Evolutionary conservation across 352 stramenopile genomes (phyloP).

Genomic region (Globisporangium barbulae): DNA sequence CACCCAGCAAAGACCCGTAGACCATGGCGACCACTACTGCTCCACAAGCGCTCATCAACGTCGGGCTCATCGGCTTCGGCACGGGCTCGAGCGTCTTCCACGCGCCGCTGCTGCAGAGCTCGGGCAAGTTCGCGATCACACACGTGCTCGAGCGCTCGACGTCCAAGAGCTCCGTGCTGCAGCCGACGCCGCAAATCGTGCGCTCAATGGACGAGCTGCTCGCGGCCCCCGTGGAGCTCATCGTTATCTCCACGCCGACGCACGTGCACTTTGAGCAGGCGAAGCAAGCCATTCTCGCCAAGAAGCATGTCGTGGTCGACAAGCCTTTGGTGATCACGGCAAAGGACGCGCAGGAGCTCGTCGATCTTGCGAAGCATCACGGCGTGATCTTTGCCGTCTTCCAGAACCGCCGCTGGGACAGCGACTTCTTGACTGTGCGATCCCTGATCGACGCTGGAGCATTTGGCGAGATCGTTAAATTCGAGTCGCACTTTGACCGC

Average conservation of each 20-base stretch:
- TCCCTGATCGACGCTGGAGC: conserved; percentile 39
- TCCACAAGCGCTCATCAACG: conserved; percentile 28
- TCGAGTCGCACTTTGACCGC: conserved; percentile 65
- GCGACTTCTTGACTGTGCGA: conserved; percentile 67
- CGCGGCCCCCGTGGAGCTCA: conserved; percentile 47
- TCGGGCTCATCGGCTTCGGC: conserved; percentile 73
- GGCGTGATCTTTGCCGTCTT: conserved; percentile 71
- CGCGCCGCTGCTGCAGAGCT: conserved; percentile 61
- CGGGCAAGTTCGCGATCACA: conserved; percentile 58
- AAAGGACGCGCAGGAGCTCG: conserved; percentile 48
- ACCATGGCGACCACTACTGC: conserved; percentile 1
- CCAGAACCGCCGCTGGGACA: conserved; percentile 75
- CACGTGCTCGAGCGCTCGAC: conserved; percentile 75
- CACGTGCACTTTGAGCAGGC: conserved; percentile 73
- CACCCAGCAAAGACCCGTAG: neutral
- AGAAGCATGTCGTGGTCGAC: conserved; percentile 76
- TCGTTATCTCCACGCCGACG: conserved; percentile 76
- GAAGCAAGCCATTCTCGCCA: conserved; percentile 62
- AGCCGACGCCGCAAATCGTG: conserved; percentile 50
- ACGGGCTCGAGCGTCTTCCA: conserved; percentile 73
- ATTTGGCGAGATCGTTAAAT: conserved; percentile 53
- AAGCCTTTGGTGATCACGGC: conserved; percentile 67
- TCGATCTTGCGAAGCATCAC: conserved; percentile 39
- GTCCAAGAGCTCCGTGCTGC: conserved; percentile 49
- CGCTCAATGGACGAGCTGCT: conserved; percentile 72